Conservation (phyloP, 495 filamentous ascomycete species). For the Stereocaulon alpinum region DNA sequence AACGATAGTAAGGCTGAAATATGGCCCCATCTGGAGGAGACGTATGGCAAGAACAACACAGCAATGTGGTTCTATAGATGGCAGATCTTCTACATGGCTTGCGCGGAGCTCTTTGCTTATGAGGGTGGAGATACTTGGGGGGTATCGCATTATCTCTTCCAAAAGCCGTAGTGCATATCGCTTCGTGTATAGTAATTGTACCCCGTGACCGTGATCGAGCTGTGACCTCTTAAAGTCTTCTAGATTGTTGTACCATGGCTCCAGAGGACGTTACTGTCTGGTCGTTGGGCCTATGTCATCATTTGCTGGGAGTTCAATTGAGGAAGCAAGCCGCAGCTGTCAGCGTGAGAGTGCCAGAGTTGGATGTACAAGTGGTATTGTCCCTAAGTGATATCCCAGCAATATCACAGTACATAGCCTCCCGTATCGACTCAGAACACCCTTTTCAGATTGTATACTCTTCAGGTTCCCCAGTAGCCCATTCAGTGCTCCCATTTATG, state of each 20-base stretch:
- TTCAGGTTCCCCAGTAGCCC: slow-evolving; percentile 26
- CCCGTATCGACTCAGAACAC: neutral
- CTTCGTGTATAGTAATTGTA: neutral
- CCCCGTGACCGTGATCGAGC: too few relatives aligned
- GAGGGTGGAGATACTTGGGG: slow-evolving; percentile 54
- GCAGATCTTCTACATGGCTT: slow-evolving; percentile 61
- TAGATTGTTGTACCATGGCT: neutral
- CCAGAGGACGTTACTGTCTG: neutral
- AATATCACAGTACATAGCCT: too few relatives aligned
- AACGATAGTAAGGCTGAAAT: slow-evolving; percentile 41
- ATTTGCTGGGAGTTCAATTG: neutral
- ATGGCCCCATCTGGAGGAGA: slow-evolving; percentile 48
- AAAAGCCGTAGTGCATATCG: slow-evolving; percentile 31
- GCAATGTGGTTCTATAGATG: slow-evolving; percentile 52
- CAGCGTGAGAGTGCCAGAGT: too few relatives aligned
- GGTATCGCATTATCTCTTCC: slow-evolving; percentile 51
- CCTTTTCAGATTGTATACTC: neutral
- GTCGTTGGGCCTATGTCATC: too few relatives aligned
- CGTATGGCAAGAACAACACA: slow-evolving; percentile 46
- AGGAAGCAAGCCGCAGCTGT: too few relatives aligned
- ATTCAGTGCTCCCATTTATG: slow-evolving; percentile 96
- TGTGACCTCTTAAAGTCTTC: neutral
- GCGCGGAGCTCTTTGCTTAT: slow-evolving; percentile 53
- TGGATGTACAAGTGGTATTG: too few relatives aligned
- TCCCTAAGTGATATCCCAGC: too few relatives aligned